Percentiles rank a stretch among this genome's conserved stretches.
Conservation (phyloP, 306 rosid genomes). For the Vigna angularis region DNA sequence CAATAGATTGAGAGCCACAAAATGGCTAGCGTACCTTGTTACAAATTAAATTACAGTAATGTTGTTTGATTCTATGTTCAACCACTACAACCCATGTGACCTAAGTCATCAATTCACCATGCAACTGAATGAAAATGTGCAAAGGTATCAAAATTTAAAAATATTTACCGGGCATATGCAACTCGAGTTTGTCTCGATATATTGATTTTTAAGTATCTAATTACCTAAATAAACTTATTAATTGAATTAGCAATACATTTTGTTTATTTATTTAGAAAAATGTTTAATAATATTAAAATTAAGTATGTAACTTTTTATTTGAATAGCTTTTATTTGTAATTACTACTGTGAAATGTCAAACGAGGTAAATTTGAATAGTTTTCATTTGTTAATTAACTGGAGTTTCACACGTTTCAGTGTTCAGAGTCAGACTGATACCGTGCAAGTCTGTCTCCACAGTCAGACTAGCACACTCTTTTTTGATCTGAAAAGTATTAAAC, state of each 20-base stretch:
- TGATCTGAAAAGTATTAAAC: background rate
- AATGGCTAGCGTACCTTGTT: background rate
- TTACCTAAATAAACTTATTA: background rate
- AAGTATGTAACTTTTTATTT: background rate
- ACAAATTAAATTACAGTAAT: background rate
- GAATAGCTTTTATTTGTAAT: background rate
- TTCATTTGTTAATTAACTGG: background rate
- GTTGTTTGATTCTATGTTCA: background rate
- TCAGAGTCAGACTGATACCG: background rate
- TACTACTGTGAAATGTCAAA: background rate
- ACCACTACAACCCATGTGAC: background rate
- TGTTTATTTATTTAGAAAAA: background rate
- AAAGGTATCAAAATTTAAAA: background rate
- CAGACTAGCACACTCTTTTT: background rate
- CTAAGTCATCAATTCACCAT: background rate
- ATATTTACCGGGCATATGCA: background rate
- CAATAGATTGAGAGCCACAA: background rate
- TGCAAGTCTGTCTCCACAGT: background rate
- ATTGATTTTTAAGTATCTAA: background rate
- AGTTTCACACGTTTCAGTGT: background rate
- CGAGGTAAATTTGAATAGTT: no score
- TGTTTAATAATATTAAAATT: background rate
- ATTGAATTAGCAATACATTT: background rate
- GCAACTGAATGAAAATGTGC: slow-evolving; percentile 3
- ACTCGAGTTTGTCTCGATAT: background rate